phyloP scores from a whole-genome alignment of 2,329 filamentous ascomycete genomes.

The Penicillium concentricum region DNA sequence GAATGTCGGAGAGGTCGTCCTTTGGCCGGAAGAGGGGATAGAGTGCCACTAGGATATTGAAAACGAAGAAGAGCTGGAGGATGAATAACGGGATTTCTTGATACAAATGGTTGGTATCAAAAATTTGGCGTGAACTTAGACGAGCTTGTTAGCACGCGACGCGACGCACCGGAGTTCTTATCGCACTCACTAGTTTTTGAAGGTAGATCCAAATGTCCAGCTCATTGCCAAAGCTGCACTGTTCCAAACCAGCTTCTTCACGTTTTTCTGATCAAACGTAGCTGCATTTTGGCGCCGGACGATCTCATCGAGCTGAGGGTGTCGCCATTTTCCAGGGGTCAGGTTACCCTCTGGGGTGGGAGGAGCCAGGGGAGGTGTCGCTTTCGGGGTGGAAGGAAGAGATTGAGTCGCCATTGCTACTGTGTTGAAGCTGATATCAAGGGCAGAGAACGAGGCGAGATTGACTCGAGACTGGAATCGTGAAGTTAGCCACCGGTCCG shows the following conservation, averaged over 20 bases:
- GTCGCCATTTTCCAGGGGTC: constrained; percentile 77
- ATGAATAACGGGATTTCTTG: constrained; percentile 51
- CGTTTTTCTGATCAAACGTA: constrained; percentile 75
- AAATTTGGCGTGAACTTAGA: constrained; percentile 29
- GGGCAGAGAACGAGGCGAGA: background rate
- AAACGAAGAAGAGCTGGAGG: constrained; percentile 61
- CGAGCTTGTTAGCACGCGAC: constrained; percentile 12
- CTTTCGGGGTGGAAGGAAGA: constrained; percentile 45
- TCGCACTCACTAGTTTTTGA: constrained; percentile 38
- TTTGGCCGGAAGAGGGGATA: constrained; percentile 68
- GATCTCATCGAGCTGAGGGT: constrained; percentile 87
- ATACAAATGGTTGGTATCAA: constrained; percentile 40
- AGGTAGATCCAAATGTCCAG: constrained; percentile 44
- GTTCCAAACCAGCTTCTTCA: constrained; percentile 70
- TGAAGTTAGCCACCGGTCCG: background rate
- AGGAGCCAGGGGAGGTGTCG: constrained; percentile 26
- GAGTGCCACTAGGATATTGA: constrained; percentile 71
- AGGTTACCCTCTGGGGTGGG: constrained; percentile 34
- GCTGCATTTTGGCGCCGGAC: constrained; percentile 73
- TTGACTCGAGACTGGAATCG: constrained; percentile 3
- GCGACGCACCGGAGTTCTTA: constrained; percentile 1
- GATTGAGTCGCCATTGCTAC: constrained; percentile 37
- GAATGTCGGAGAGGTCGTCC: constrained; percentile 84
- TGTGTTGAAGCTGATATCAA: background rate
- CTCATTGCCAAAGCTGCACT: constrained; percentile 53